Percentiles rank a stretch among this genome's conserved stretches.
phyloP scores from a whole-genome alignment of 2,329 filamentous ascomycete species.

The Aurifilum marmelostoma region DNA sequence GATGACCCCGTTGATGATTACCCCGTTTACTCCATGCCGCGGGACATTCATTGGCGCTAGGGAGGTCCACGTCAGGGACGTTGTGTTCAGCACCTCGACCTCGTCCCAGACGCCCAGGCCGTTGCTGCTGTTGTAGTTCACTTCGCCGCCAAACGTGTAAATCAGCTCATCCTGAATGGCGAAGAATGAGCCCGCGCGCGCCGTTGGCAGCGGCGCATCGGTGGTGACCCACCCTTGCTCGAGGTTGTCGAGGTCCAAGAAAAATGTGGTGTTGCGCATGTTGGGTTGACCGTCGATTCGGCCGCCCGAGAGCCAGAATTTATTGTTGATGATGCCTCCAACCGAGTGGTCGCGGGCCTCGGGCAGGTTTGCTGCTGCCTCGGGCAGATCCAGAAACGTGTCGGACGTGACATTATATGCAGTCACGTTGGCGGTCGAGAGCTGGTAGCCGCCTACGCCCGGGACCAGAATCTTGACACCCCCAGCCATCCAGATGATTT shows the following conservation, averaged over 20 bases:
- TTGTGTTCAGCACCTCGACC: conserved; percentile 30
- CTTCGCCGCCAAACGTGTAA: conserved; percentile 45
- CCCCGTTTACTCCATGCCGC: conserved; percentile 30
- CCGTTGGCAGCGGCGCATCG: conserved; percentile 40
- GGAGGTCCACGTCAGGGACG: conserved; percentile 26
- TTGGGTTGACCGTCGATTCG: conserved; percentile 38
- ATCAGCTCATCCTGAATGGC: conserved; percentile 36
- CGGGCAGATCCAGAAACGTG: conserved; percentile 37
- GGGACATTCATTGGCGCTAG: conserved; percentile 29
- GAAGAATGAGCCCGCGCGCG: conserved; percentile 41
- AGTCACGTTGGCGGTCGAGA: conserved; percentile 36
- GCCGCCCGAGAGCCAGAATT: conserved; percentile 44
- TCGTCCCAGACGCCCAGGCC: conserved; percentile 28
- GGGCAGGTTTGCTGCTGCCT: conserved; percentile 36
- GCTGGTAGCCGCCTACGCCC: conserved; percentile 30
- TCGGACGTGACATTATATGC: conserved; percentile 37
- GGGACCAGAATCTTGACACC: conserved; percentile 38
- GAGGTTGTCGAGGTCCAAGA: conserved; percentile 37
- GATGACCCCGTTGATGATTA: conserved; percentile 6
- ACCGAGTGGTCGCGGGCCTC: conserved; percentile 41
- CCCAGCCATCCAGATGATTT: conserved; percentile 43
- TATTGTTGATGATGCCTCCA: conserved; percentile 36
- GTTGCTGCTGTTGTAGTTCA: conserved; percentile 32
- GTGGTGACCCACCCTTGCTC: conserved; percentile 37
- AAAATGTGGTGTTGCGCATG: conserved; percentile 41